phyloP scores from a whole-genome alignment of 78 protist genomes.

The Dictyostelium capitatum region DNA sequence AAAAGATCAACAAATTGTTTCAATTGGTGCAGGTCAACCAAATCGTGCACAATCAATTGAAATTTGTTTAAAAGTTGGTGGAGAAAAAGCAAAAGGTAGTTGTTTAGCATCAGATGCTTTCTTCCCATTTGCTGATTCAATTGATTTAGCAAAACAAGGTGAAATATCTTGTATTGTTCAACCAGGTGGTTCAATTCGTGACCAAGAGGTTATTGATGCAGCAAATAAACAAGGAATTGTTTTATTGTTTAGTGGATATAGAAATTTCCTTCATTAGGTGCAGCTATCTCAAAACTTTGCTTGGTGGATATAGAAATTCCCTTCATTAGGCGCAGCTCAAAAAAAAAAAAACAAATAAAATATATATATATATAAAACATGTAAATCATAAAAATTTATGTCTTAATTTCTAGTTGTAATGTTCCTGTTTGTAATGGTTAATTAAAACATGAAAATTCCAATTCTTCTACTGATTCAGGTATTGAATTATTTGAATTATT shows the following conservation, averaged over 20 bases:
- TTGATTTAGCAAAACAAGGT: conserved; percentile 59
- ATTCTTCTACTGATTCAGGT: too few species aligned
- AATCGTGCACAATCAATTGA: conserved; percentile 71
- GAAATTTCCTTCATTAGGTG: conserved; percentile 70
- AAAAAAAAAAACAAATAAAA: too few species aligned
- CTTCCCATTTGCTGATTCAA: conserved; percentile 87
- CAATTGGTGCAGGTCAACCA: conserved; percentile 86
- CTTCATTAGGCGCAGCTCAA: too few species aligned
- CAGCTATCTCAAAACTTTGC: conserved; percentile 9
- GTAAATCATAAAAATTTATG: too few species aligned
- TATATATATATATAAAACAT: too few species aligned
- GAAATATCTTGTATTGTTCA: conserved; percentile 58
- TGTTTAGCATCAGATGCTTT: conserved; percentile 83
- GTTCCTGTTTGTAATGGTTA: too few species aligned
- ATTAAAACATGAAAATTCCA: too few species aligned
- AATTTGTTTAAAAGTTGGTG: conserved; percentile 64
- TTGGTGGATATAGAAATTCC: conserved; percentile 80
- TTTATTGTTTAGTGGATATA: conserved; percentile 78
- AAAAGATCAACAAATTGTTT: conserved; percentile 55
- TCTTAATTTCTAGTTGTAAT: too few species aligned
- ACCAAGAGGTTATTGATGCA: conserved; percentile 78
- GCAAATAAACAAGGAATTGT: conserved; percentile 67
- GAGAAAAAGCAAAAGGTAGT: conserved; percentile 63
- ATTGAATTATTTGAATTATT: too few species aligned
- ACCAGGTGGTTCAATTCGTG: conserved; percentile 86